These are phyloP conservation scores for Centaurea solstitialis DNA, from an alignment of 129 eudicot genomes.

Conservation along the genomic window DNA sequence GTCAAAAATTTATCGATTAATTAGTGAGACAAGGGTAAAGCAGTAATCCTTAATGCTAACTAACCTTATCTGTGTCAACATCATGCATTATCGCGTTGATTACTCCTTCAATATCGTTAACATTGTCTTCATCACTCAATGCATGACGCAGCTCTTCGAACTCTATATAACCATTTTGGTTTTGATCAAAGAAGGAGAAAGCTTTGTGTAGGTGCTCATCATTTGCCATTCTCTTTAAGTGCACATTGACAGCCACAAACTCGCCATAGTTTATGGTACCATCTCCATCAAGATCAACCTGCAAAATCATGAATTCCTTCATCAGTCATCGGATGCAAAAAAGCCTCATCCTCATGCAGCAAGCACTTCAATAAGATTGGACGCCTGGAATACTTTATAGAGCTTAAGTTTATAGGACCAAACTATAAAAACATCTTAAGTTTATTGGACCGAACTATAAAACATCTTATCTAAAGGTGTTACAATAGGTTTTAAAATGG, in stretches of 20 bases:
- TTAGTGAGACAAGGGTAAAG: background rate
- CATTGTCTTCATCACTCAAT: conserved; percentile 63
- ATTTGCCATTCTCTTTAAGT: conserved; percentile 72
- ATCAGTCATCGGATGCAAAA: background rate
- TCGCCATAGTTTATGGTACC: conserved; percentile 65
- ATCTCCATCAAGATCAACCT: conserved; percentile 82
- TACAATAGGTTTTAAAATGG: too few species aligned
- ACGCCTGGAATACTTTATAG: background rate
- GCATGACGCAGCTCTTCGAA: conserved; percentile 68
- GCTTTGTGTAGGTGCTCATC: conserved; percentile 87
- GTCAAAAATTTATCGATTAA: background rate
- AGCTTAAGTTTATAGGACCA: background rate
- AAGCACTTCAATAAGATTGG: background rate
- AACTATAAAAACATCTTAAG: too few species aligned
- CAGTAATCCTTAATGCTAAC: conserved; percentile 10
- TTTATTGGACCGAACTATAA: background rate
- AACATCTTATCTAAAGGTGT: background rate
- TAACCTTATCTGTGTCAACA: conserved; percentile 85
- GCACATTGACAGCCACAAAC: conserved; percentile 72
- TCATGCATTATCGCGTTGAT: conserved; percentile 70
- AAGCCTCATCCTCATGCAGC: background rate
- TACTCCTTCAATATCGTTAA: conserved; percentile 54
- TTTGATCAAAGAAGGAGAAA: conserved; percentile 66
- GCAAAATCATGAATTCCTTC: conserved; percentile 16
- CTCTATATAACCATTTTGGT: conserved; percentile 71